phyloP scores from a whole-genome alignment of 768 basidiomycete genomes.

The Mycena epipterygia region DNA sequence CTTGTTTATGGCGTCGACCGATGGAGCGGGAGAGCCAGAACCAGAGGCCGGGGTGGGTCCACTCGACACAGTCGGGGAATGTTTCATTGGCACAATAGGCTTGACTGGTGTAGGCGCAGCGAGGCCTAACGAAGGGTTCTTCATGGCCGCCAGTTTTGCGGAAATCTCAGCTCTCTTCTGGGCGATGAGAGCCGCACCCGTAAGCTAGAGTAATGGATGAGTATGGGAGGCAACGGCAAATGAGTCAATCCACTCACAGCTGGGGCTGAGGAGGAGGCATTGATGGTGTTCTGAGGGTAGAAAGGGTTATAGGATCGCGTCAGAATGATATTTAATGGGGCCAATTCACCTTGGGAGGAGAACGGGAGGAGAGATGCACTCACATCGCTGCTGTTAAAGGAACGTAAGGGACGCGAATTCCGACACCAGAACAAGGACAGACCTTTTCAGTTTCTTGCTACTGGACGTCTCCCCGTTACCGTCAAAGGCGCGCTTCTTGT shows the following conservation, averaged over 20 bases:
- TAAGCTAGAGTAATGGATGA: slow-evolving; percentile 49
- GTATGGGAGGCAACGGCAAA: slow-evolving; percentile 5
- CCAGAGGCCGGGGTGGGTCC: slow-evolving; percentile 57
- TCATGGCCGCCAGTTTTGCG: slow-evolving; percentile 88
- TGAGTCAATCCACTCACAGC: slow-evolving; percentile 55
- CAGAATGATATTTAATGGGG: slow-evolving; percentile 62
- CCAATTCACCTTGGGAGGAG: slow-evolving; percentile 79
- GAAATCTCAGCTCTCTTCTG: slow-evolving; percentile 89
- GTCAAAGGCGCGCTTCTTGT: slow-evolving; percentile 75
- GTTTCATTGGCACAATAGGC: slow-evolving; percentile 34
- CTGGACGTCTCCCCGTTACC: slow-evolving; percentile 61
- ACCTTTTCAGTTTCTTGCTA: slow-evolving; percentile 81
- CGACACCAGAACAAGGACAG: slow-evolving; percentile 34
- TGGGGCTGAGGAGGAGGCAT: slow-evolving; percentile 57
- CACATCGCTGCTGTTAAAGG: slow-evolving; percentile 71
- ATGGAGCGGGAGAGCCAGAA: slow-evolving; percentile 40
- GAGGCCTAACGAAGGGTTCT: slow-evolving; percentile 47
- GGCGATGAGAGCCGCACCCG: slow-evolving; percentile 78
- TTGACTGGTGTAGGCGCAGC: slow-evolving; percentile 57
- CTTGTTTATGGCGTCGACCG: slow-evolving; percentile 71
- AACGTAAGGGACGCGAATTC: slow-evolving; percentile 29
- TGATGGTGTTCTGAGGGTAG: slow-evolving; percentile 64
- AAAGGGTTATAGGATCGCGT: slow-evolving; percentile 79
- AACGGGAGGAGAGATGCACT: slow-evolving; percentile 59
- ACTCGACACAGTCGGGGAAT: slow-evolving; percentile 43